These are phyloP conservation scores for Pseudogymnoascus sp. DNA, from an alignment of 2,329 filamentous ascomycete genomes.

Conservation along the genomic window DNA sequence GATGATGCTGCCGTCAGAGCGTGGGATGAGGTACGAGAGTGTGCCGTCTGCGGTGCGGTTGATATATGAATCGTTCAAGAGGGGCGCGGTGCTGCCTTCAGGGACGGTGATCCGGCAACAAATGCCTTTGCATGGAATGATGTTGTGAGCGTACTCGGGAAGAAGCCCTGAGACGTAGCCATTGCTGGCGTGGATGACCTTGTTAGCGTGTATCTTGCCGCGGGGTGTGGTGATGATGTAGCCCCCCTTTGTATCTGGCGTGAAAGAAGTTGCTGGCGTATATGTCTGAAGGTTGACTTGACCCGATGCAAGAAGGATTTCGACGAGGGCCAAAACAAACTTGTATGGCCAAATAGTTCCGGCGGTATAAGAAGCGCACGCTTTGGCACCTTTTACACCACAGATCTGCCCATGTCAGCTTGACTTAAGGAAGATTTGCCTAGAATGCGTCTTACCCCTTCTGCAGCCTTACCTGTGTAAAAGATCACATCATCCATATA, in stretches of 20 bases:
- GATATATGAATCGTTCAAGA: slow-evolving; percentile 18
- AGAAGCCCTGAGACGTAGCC: slow-evolving; percentile 57
- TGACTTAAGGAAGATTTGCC: too few relatives aligned
- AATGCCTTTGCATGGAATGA: slow-evolving; percentile 53
- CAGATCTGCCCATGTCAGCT: slow-evolving; percentile 13
- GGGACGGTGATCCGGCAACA: slow-evolving; percentile 27
- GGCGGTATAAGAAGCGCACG: slow-evolving; percentile 18
- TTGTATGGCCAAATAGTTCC: slow-evolving; percentile 49
- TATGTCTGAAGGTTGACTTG: too few relatives aligned
- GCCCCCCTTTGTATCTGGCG: too few relatives aligned
- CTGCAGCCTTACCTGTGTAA: too few relatives aligned
- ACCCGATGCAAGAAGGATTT: slow-evolving; percentile 15
- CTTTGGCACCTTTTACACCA: slow-evolving; percentile 21
- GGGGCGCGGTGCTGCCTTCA: slow-evolving; percentile 15
- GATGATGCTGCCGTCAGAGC: slow-evolving; percentile 27
- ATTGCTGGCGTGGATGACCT: slow-evolving; percentile 59
- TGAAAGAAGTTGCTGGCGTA: too few relatives aligned
- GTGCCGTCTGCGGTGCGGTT: slow-evolving; percentile 12
- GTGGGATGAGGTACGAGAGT: slow-evolving; percentile 24
- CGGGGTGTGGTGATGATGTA: slow-evolving; percentile 41
- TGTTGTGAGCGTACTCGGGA: slow-evolving; percentile 50
- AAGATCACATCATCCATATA: too few relatives aligned
- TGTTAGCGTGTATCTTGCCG: slow-evolving; percentile 45
- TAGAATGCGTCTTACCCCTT: too few relatives aligned
- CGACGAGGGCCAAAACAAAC: slow-evolving; percentile 45